These are phyloP conservation scores for Jasminum sambac DNA, from an alignment of 257 asterid genomes.

Conservation along the genomic window DNA sequence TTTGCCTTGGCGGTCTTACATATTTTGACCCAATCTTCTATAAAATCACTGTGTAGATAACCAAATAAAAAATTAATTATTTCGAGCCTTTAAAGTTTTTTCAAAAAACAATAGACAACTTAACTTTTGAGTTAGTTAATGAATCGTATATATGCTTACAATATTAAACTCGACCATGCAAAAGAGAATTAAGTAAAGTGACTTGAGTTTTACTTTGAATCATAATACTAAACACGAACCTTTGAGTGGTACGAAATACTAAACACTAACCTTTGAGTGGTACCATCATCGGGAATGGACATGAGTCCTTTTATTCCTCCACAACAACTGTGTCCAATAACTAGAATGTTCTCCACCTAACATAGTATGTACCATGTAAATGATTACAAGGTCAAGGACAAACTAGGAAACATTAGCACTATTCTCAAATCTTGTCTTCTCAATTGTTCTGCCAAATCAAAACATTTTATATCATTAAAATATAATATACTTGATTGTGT, in stretches of 20 bases:
- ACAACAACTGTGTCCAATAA: slow-evolving; percentile 90
- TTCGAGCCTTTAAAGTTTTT: neutral
- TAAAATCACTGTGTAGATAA: slow-evolving; percentile 56
- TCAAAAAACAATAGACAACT: neutral
- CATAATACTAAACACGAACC: slow-evolving; percentile 35
- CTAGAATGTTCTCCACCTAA: slow-evolving; percentile 84
- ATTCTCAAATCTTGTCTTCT: too few relatives aligned
- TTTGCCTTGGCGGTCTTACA: slow-evolving; percentile 69
- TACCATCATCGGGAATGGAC: slow-evolving; percentile 85
- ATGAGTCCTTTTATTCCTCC: slow-evolving; percentile 93
- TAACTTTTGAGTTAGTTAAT: neutral
- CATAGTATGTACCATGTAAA: slow-evolving; percentile 18
- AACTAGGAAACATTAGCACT: neutral
- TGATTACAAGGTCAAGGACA: neutral
- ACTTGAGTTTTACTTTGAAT: neutral
- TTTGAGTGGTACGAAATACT: slow-evolving; percentile 50
- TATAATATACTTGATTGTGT: too few relatives aligned
- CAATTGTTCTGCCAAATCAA: too few relatives aligned
- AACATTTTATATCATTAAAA: too few relatives aligned
- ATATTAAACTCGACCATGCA: neutral
- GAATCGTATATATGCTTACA: neutral
- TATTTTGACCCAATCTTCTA: slow-evolving; percentile 89
- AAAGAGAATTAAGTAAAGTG: neutral
- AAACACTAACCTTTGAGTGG: slow-evolving; percentile 52
- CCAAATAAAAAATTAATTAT: neutral